These are phyloP conservation scores for Malus hybrid DNA, from an alignment of 331 rosid genomes.

Conservation along the genomic window DNA sequence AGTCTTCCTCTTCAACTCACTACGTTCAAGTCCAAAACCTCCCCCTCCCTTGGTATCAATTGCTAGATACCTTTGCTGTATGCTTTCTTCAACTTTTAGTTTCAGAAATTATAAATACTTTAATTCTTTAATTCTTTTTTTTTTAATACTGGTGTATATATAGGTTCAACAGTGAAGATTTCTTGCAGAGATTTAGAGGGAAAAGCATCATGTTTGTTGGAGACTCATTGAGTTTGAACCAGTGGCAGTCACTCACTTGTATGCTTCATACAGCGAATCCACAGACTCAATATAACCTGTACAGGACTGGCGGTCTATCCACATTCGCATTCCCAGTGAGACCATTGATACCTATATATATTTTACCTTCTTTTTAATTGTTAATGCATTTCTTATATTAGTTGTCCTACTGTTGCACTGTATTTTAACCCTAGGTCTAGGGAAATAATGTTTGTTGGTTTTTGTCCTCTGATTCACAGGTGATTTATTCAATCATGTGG, in stretches of 20 bases:
- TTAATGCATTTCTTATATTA: neutral
- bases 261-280: slow-evolving; percentile 56
- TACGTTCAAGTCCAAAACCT: neutral
- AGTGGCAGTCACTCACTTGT: slow-evolving; percentile 87
- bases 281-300: slow-evolving; percentile 20
- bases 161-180: slow-evolving; percentile 46
- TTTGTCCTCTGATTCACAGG: neutral
- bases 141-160: neutral
- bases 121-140: neutral
- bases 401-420: no score
- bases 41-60: neutral
- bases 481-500: neutral
- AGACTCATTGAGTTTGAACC: slow-evolving; percentile 83
- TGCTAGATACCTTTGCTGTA: neutral
- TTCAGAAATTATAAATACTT: neutral
- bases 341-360: neutral
- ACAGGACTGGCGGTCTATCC: slow-evolving; percentile 39
- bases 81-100: neutral
- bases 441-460: neutral
- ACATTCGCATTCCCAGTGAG: slow-evolving; percentile 50
- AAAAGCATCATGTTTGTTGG: slow-evolving; percentile 67
- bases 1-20: no score
- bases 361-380: neutral
- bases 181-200: slow-evolving; percentile 40
- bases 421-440: no score